Evolutionary conservation across 768 basidiomycete species (phyloP).

Genomic region (Dentipellis sp.): DNA sequence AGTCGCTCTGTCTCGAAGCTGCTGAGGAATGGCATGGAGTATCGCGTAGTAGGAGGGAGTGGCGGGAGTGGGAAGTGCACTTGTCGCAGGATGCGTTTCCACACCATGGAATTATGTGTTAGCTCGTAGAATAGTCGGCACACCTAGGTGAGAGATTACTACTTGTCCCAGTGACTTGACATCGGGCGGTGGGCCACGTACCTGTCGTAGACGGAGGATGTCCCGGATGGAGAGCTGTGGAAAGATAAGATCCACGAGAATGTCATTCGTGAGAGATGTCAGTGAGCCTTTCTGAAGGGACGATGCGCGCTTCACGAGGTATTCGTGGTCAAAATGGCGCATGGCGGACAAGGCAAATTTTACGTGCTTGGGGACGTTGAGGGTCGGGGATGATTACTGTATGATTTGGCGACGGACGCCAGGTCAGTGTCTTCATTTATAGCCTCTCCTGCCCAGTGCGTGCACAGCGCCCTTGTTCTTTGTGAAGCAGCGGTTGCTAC

Average conservation of each 20-base stretch:
- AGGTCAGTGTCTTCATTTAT: too few species aligned
- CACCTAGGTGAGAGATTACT: neutral
- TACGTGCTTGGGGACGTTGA: too few species aligned
- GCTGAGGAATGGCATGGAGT: conserved; percentile 8
- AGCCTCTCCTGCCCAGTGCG: too few species aligned
- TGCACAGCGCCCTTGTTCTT: too few species aligned
- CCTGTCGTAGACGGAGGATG: conserved; percentile 11
- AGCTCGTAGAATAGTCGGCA: conserved; percentile 10
- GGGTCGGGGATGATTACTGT: too few species aligned
- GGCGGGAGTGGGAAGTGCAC: conserved; percentile 13
- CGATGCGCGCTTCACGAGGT: neutral
- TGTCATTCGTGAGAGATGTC: conserved; percentile 8
- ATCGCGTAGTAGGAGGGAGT: conserved; percentile 10
- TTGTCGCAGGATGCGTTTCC: conserved; percentile 12
- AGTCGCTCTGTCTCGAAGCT: conserved; percentile 14
- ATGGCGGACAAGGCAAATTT: too few species aligned
- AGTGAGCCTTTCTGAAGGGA: neutral
- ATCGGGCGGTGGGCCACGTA: neutral
- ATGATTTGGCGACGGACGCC: too few species aligned
- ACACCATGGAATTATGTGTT: conserved; percentile 12
- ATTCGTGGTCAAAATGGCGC: neutral
- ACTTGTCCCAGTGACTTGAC: neutral
- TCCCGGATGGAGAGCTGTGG: conserved; percentile 12
- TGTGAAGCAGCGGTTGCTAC: too few species aligned
- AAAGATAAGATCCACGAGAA: conserved; percentile 11